Conservation (phyloP, 768 basidiomycete species). For the Lentinula lateritia region DNA sequence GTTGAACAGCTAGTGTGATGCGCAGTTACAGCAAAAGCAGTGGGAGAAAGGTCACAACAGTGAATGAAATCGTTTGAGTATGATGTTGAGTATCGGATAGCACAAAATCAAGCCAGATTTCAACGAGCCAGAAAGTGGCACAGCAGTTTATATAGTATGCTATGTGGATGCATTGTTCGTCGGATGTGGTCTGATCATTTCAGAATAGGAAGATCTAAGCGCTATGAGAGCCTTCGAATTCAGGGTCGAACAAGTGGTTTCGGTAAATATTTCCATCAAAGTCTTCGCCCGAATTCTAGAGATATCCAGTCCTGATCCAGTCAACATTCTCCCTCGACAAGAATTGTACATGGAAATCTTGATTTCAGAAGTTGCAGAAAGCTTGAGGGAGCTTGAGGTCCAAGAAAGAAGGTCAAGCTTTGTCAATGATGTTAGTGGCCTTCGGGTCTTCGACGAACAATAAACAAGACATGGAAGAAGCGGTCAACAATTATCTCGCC, state of each 20-base stretch:
- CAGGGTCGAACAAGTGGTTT: not conserved
- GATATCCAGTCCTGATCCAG: no score
- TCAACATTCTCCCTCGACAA: no score
- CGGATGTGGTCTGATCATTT: not conserved
- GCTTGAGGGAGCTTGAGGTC: no score
- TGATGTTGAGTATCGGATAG: not conserved
- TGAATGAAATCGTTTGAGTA: not conserved
- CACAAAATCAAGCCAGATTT: not conserved
- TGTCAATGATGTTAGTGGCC: not conserved
- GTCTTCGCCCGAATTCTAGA: not conserved
- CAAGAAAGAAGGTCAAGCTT: not conserved
- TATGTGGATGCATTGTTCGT: not conserved
- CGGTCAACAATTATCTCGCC: not conserved
- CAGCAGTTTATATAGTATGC: not conserved
- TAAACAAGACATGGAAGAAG: not conserved
- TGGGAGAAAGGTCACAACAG: not conserved
- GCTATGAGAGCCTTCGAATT: not conserved
- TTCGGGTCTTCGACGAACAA: not conserved
- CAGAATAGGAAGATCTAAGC: not conserved
- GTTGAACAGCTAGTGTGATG: no score
- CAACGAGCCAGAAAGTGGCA: not conserved
- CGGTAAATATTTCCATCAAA: not conserved
- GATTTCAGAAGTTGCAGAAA: no score
- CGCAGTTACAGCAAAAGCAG: not conserved
- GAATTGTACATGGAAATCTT: no score